Evolutionary conservation across 805 yeast genomes (phyloP).

Genomic region (Limtongia smithiae): DNA sequence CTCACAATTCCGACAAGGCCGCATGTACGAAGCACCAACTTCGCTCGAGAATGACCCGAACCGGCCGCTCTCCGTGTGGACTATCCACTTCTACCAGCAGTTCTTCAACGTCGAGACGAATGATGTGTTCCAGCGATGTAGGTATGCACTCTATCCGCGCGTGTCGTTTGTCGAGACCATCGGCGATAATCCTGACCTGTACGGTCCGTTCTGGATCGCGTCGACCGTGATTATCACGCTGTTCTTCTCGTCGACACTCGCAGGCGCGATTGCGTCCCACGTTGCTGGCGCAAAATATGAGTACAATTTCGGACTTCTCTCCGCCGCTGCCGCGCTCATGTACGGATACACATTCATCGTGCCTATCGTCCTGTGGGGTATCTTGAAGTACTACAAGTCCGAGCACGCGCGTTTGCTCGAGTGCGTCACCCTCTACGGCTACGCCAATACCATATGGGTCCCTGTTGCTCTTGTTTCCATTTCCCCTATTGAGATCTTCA

Average conservation of each 20-base stretch:
- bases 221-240: constrained; percentile 71
- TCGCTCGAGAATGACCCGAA: constrained; percentile 20
- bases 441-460: constrained; percentile 80
- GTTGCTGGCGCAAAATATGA: constrained; percentile 48
- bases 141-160: constrained; percentile 56
- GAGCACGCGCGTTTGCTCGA: constrained; percentile 50
- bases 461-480: constrained; percentile 54
- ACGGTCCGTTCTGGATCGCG: constrained; percentile 89
- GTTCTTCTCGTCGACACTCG: constrained; percentile 71
- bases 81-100: constrained; percentile 31
- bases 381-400: constrained; percentile 55
- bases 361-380: constrained; percentile 55
- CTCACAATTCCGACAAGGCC: not conserved
- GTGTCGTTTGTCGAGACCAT: constrained; percentile 38
- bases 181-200: constrained; percentile 62
- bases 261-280: constrained; percentile 55
- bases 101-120: constrained; percentile 67
- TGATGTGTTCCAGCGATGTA: constrained; percentile 55
- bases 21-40: constrained; percentile 14
- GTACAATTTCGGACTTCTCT: constrained; percentile 58
- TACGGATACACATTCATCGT: constrained; percentile 69
- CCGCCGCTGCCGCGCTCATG: constrained; percentile 65
- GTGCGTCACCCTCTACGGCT: constrained; percentile 75
- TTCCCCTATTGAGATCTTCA: constrained; percentile 35
- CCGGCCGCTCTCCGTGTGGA: constrained; percentile 21